These are phyloP conservation scores for Colletotrichum sp. DNA, from an alignment of 2,329 filamentous ascomycete species.

Conservation along the genomic window DNA sequence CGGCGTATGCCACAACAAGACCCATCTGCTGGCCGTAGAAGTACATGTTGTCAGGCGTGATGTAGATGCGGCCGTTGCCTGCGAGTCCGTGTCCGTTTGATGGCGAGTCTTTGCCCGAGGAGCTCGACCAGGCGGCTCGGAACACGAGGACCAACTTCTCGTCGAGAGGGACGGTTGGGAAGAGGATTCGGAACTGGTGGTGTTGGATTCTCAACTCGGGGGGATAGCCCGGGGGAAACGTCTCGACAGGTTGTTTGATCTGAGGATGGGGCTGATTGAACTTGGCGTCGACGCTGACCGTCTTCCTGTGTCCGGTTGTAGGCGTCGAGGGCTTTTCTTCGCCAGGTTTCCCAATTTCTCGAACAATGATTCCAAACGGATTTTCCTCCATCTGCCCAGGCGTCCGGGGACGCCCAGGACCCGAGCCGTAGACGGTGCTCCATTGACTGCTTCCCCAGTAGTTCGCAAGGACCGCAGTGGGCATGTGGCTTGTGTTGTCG, in stretches of 20 bases:
- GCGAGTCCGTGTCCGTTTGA: conserved; percentile 56
- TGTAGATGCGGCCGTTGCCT: conserved; percentile 78
- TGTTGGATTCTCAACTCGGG: conserved; percentile 83
- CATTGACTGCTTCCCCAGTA: conserved; percentile 91
- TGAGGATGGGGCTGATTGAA: conserved; percentile 26
- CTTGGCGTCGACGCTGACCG: conserved; percentile 46
- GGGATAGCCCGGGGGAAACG: conserved; percentile 79
- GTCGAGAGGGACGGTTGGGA: conserved; percentile 76
- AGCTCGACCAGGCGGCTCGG: conserved; percentile 80
- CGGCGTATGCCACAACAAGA: conserved; percentile 81
- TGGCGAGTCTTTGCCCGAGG: conserved; percentile 45
- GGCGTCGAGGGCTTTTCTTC: conserved; percentile 25
- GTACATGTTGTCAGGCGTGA: conserved; percentile 86
- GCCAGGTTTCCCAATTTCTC: conserved; percentile 33
- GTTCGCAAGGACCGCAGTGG: conserved; percentile 88
- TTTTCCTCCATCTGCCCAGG: conserved; percentile 36
- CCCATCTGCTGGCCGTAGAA: conserved; percentile 97
- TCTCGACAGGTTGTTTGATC: conserved; percentile 48
- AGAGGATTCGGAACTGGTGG: conserved; percentile 90
- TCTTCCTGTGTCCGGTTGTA: conserved; percentile 42
- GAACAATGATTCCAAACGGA: conserved; percentile 44
- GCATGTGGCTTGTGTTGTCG: conserved; percentile 73
- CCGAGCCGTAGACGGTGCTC: conserved; percentile 43
- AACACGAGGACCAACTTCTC: conserved; percentile 93
- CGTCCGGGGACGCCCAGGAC: conserved; percentile 21